These are phyloP conservation scores for Arachnopeziza araneosa DNA, from an alignment of 2,329 filamentous ascomycete species.

Conservation along the genomic window DNA sequence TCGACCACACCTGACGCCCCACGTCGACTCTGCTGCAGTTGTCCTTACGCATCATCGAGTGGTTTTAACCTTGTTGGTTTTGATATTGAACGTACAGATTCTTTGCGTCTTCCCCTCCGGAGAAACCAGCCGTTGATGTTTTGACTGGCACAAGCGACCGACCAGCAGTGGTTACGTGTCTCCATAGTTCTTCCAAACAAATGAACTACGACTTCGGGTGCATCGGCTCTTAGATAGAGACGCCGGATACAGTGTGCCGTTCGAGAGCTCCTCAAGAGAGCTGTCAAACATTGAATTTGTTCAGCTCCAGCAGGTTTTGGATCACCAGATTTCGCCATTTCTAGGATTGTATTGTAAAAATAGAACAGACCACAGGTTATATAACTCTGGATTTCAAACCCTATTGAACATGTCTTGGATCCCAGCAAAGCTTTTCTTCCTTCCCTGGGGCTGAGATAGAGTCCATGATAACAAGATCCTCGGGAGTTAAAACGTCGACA, in stretches of 20 bases:
- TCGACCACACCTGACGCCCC: background rate
- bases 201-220: background rate
- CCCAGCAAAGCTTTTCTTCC: constrained; percentile 20
- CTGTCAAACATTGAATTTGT: no score
- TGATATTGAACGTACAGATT: background rate
- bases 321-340: no score
- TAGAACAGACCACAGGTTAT: no score
- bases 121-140: background rate
- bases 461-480: constrained; percentile 6
- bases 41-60: background rate
- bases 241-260: no score
- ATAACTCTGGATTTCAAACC: background rate
- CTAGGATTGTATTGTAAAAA: no score
- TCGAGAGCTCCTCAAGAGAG: no score
- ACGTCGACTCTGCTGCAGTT: background rate
- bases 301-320: no score
- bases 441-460: constrained; percentile 1
- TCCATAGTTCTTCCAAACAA: no score
- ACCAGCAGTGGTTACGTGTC: background rate
- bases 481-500: no score
- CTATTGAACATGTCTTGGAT: constrained; percentile 15
- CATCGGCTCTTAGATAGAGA: no score
- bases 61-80: background rate
- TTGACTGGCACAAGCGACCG: background rate
- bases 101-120: background rate